Percentiles rank a stretch among this genome's conserved stretches.
Conservation (phyloP, 352 stramenopile species). For the Globisporangium okanoganense region DNA sequence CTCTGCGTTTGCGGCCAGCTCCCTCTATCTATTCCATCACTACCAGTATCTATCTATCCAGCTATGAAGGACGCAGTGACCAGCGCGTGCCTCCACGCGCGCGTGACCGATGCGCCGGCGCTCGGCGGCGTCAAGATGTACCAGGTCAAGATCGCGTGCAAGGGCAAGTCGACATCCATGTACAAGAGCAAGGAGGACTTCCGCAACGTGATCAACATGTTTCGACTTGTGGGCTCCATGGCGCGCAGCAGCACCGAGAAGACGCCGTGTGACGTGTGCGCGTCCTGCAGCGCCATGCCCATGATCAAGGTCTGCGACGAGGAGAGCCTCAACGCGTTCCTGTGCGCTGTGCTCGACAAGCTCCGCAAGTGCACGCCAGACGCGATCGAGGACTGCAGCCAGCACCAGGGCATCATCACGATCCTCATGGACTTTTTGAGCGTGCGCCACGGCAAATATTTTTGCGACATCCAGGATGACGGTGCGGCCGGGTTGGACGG, state of each 20-base stretch:
- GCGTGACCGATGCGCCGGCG: constrained; percentile 58
- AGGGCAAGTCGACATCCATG: constrained; percentile 67
- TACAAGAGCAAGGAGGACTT: constrained; percentile 87
- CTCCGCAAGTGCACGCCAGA: constrained; percentile 40
- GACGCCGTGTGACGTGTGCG: constrained; percentile 50
- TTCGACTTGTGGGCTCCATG: constrained; percentile 74
- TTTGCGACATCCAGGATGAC: constrained; percentile 42
- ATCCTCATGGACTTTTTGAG: constrained; percentile 86
- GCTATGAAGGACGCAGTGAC: constrained; percentile 46
- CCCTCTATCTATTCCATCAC: constrained; percentile 7
- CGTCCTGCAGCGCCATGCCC: constrained; percentile 38
- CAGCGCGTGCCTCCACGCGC: constrained; percentile 37
- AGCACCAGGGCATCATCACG: constrained; percentile 70
- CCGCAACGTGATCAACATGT: constrained; percentile 79
- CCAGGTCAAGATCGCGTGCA: constrained; percentile 74
- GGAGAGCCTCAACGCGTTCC: constrained; percentile 53
- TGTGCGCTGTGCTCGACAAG: constrained; percentile 46
- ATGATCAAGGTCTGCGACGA: constrained; percentile 46
- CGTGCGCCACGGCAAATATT: constrained; percentile 72
- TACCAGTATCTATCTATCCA: constrained; percentile 20
- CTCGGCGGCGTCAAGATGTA: constrained; percentile 79
- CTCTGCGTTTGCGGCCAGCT: background rate
- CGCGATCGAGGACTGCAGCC: constrained; percentile 51
- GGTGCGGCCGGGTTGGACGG: constrained; percentile 18
- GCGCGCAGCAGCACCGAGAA: constrained; percentile 41